These are phyloP conservation scores for Gossypium davidsonii DNA, from an alignment of 441 rosid species.

Conservation along the genomic window DNA sequence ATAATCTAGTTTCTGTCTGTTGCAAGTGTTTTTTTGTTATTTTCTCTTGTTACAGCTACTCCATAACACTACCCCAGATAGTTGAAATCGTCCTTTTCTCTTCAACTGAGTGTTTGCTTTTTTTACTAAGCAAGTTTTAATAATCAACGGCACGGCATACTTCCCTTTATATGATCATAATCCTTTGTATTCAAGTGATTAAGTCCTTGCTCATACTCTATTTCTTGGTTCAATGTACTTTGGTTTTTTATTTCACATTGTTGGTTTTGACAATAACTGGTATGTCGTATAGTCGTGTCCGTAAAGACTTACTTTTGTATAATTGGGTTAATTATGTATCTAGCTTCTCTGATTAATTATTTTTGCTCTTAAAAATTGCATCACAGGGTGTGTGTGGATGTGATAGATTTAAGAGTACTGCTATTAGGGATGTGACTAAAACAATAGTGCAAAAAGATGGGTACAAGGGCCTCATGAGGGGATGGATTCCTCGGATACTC, in stretches of 20 bases:
- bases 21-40: neutral
- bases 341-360: neutral
- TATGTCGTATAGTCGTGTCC: neutral
- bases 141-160: too few species aligned
- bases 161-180: neutral
- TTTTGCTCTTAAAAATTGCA: neutral
- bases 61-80: neutral
- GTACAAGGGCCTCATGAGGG: conserved; percentile 78
- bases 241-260: neutral
- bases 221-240: neutral
- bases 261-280: neutral
- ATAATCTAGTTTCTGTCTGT: neutral
- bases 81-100: neutral
- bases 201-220: neutral
- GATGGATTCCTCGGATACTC: conserved; percentile 95
- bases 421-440: conserved; percentile 58
- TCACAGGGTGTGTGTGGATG: conserved; percentile 95
- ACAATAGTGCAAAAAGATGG: conserved; percentile 74
- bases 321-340: neutral
- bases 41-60: neutral
- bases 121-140: too few species aligned
- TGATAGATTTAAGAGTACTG: conserved; percentile 64
- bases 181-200: neutral
- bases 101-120: neutral
- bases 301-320: neutral